Percentiles rank a stretch among this genome's conserved stretches.
Conservation (phyloP, 108 stramenopile genomes). For the Chaetoceros tenuissimus region DNA sequence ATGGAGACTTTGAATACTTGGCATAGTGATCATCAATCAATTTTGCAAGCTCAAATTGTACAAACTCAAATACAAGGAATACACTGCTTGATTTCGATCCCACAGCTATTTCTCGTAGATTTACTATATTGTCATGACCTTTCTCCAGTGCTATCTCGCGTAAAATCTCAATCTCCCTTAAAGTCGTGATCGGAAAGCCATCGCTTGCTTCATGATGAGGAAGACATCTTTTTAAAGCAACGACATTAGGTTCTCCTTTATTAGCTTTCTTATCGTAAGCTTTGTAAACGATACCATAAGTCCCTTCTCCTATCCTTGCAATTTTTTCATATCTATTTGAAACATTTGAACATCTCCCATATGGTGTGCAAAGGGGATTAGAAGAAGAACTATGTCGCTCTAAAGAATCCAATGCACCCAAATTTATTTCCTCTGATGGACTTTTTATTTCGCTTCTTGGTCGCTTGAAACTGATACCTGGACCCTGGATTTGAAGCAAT, state of each 20-base stretch:
- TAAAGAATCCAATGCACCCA: too few species aligned
- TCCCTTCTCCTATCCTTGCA: slow-evolving; percentile 93
- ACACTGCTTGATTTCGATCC: slow-evolving; percentile 52
- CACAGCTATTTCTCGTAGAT: slow-evolving; percentile 52
- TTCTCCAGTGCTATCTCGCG: slow-evolving; percentile 20
- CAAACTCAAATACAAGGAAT: slow-evolving; percentile 79
- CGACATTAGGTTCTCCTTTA: slow-evolving; percentile 21
- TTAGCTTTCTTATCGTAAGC: slow-evolving; percentile 58
- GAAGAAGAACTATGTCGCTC: too few species aligned
- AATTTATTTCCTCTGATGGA: background rate
- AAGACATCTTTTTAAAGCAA: slow-evolving; percentile 75
- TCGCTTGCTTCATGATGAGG: slow-evolving; percentile 79
- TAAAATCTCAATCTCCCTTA: slow-evolving; percentile 66
- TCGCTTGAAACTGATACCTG: too few species aligned
- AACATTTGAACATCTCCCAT: slow-evolving; percentile 55
- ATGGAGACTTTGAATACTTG: slow-evolving; percentile 34
- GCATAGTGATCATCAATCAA: slow-evolving; percentile 50
- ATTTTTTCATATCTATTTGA: slow-evolving; percentile 81
- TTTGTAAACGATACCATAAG: slow-evolving; percentile 96
- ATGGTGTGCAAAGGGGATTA: background rate
- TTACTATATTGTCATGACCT: slow-evolving; percentile 57
- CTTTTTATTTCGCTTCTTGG: background rate
- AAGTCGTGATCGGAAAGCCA: slow-evolving; percentile 74
- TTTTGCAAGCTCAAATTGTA: slow-evolving; percentile 55
- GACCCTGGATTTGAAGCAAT: too few species aligned